Base-by-base conservation (phyloP, 768 basidiomycete genomes). In the Lentinula sp. region DNA sequence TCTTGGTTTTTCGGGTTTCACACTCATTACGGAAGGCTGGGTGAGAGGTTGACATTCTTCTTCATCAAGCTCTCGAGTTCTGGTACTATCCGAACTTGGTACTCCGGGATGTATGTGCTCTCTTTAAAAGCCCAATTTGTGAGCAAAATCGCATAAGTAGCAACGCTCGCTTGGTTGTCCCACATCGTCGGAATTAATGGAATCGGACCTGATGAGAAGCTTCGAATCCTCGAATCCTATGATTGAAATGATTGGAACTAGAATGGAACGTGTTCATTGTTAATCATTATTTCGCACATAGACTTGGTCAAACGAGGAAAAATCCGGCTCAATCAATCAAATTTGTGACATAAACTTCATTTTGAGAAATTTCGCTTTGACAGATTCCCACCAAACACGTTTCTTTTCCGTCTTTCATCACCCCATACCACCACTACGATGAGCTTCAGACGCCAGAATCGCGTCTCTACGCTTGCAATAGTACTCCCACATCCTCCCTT, bases 401-500 rank as follows among this genome's bases (percentile, higher is more conserved):
- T 43, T 32, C 41, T 43, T 56, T 41, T 42, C 37, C 55, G 35
- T 54, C 53, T 32, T 28, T 52, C 33, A 35, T 36, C 15, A 52
- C 13, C 41, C 36, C 13, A 37, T 50, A 45, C 37, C 16, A 20
- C 63, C 62, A 35, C 63, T 62, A 66, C 65, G 53, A 81, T 82
- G 81, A 79, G 83, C 69, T 71, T 81, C 71, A 76, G 83, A 73
- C 84, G 74, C 71, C 70, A 79, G 66, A 75, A 73, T 68, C 73
- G 79, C 70, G 71, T 80, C 72, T 73, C 85, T 69, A 73, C 81
- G 59, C 77, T 88, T 71, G 75, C 85, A 73, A 79, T 87, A 72
- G 76, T 87, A 68, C 78, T 85, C 54, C 86, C 86, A 60, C 82
- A 82, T 66, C 85, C 85, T 23, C 76, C 79, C 32, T 77, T 83